Evolutionary conservation across 306 rosid genomes (phyloP), one percentile per base, ranked within the genome.

Genomic region (Carpinus viminea): DNA sequence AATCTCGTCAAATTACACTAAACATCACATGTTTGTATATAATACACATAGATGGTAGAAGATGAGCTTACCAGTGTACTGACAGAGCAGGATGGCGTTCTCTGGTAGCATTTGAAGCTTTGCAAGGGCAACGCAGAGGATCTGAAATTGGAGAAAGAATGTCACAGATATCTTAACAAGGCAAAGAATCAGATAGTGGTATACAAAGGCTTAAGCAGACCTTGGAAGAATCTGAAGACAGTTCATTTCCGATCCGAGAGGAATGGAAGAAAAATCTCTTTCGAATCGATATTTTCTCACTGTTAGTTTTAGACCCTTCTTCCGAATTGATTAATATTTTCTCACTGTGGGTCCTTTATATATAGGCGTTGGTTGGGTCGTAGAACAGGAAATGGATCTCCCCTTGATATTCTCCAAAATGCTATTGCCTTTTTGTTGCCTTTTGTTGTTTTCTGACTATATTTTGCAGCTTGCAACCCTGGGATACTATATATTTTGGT

Each of bases 201-300:
- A 28, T 78, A 65, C 38, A 61, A 47, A 28, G 10, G 10, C 26
- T 36, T 68, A 48, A 0, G 74, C 87, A 57, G 20, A 91, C 97
- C 88, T 79, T 16, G 91, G 70, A 79, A 90, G 88, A 83, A 65
- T 89, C 83, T 82, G 91, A 59, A 93, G 91, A 85, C 91, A 89
- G 76, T 85, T 79, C 98, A 93, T 93, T 66, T 81, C 81, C 59
- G 70, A 55, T 17, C 54, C 15, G 64, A 9, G 41, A 52, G 54
- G 69, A 31, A 10, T 5, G 51, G 38, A 13, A 60, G 16, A 52
- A 70, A 56, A 68, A 54, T 74, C 52, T 52, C 45, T 41, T 41
- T 41, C 45, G 45, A 41, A 5, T 38, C 43, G 5, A 38, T 31
- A 31, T 31, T 31, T 31, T 31, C 43, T 38, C 43, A 38, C 5